Base-by-base conservation (phyloP, 352 stramenopile species). In the Phytophthora pinifolia region DNA sequence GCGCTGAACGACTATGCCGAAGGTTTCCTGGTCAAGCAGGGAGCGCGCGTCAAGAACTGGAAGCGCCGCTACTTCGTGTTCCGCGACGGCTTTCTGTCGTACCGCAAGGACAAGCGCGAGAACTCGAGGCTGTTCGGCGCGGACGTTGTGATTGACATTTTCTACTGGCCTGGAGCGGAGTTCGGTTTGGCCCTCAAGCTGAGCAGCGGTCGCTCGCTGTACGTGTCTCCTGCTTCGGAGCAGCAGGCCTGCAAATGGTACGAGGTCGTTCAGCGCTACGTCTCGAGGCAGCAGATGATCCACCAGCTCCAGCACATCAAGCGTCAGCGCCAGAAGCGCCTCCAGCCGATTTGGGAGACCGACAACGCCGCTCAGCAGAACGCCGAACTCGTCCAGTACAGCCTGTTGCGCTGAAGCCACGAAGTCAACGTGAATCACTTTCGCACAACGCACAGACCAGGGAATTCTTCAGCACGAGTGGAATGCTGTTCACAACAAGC, bases 61-160 rank as follows among this genome's bases (percentile, higher is more conserved):
- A 83, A 86, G 34, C 79, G 73, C 30, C 79, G 82, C 39, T 92
- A 86, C 63, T 92, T 92, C 51, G 76, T 89, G 22, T 87, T 92
- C 61, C 77, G 81, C 36, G 66, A 88, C 36, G 79, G 79, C 34
- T 76, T 56, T 44, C 39, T 89, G 18, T 73, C 63, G 22, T 89
- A 86, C 62, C 74, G 76, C 48, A 87, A 86, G 65, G 67, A 89
- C 52, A 67, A 65, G 35, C 72, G 70, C 48, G 72, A 84, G 31
- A 65, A 50, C 37, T 64, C 76, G 43, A 83, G 72, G 41, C 61
- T 84, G 10, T 59, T 86, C 8, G 59, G 67, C 27, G 73, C 56
- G 18, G 76, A 89, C 46, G 53, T 73, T 20, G 66, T 89, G 27
- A 37, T 74, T 3, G 65, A 87, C 48, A 72, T 83, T 18, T 67